A percentile compares a stretch with the other conserved stretches of the same genome.
phyloP scores from a whole-genome alignment of 495 filamentous ascomycete species.

The Hypomontagnella monticulosa region DNA sequence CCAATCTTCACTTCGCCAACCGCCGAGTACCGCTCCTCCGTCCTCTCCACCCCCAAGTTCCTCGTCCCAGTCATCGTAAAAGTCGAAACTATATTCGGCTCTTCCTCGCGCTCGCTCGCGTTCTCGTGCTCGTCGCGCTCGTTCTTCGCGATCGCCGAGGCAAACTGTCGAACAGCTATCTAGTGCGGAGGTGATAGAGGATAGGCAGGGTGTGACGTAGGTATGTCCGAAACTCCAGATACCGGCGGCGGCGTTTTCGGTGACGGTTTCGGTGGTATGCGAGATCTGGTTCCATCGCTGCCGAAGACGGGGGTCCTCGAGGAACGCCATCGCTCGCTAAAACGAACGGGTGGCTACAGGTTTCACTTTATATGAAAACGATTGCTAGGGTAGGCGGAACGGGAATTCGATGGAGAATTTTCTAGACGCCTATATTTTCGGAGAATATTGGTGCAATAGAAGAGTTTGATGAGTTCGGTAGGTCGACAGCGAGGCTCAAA shows the following conservation, averaged over 20 bases:
- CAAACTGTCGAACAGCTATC: constrained; percentile 76
- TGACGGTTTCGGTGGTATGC: constrained; percentile 90
- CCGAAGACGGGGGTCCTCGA: constrained; percentile 90
- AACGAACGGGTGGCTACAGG: constrained; percentile 9
- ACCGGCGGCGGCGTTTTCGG: constrained; percentile 86
- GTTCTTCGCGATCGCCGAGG: constrained; percentile 77
- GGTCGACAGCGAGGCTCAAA: constrained; percentile 5
- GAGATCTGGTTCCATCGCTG: constrained; percentile 94
- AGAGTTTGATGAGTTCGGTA: background rate
- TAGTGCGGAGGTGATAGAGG: constrained; percentile 70
- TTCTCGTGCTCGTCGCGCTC: constrained; percentile 69
- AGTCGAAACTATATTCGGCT: constrained; percentile 89
- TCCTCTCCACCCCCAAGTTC: constrained; percentile 65
- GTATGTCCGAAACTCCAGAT: constrained; percentile 88
- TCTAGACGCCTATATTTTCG: constrained; percentile 14
- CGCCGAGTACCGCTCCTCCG: constrained; percentile 68
- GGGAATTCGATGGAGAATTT: constrained; percentile 15
- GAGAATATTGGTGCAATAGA: constrained; percentile 11
- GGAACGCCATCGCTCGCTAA: constrained; percentile 60
- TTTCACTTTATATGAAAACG: constrained; percentile 11
- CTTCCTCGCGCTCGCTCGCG: constrained; percentile 66
- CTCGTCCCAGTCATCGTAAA: constrained; percentile 98
- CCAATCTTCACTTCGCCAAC: constrained; percentile 83
- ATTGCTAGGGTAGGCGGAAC: constrained; percentile 7
- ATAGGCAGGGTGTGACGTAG: constrained; percentile 85